Evolutionary conservation across 768 basidiomycete genomes (phyloP), one percentile per base, ranked within the genome.

Genomic region (Mycena galopus): DNA sequence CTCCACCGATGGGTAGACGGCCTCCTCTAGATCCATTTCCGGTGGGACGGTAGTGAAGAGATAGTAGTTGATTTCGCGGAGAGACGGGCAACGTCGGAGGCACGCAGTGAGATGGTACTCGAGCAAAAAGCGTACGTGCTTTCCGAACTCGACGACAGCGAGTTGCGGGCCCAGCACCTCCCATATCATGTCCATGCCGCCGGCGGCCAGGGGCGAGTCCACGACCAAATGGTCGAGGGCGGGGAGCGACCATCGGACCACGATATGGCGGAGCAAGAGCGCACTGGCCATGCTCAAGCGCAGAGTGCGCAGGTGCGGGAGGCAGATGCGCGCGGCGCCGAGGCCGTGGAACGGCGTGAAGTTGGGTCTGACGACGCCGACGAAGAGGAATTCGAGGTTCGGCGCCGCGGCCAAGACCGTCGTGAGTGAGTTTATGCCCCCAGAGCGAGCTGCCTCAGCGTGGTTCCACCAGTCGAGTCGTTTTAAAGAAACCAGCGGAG

Each of bases 401-500:
- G 92, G 90, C 4, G 91, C 79, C 56, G 80, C 81, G 11, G 78
- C 81, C 29, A 93, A 85, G 69, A 91, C 88, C 62, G 86, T 80
- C 3, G 78, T 76, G 50, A 93, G 81, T 9, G 88, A 90, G 79
- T 93, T 93, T 71, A 93, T 89, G 8, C 92, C 92, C 2, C 91
- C 91, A 21, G 89, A 85, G 55, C 88, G 85, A 44, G 89, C 87
- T 25, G 92, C 91, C 42, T 86, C 86, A 32, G 78, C 82, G 73
- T 88, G 79, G 76, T 92, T 87, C 90, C 90, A 92, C 91, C 91
- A 93, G 59, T 93, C 91, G 33, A 93, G 84, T 30, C 91, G 88
- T 53, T 86, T 87, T 47, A 93, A 82, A 25, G 87, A 87, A 25
- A 84, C 81, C 17, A 92, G 73, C 4, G 85, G 77, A 4, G 89